A percentile compares a stretch with the other conserved stretches of the same genome.
Evolutionary conservation across 106 monocot species (phyloP).

Genomic region (Posidonia australis): DNA sequence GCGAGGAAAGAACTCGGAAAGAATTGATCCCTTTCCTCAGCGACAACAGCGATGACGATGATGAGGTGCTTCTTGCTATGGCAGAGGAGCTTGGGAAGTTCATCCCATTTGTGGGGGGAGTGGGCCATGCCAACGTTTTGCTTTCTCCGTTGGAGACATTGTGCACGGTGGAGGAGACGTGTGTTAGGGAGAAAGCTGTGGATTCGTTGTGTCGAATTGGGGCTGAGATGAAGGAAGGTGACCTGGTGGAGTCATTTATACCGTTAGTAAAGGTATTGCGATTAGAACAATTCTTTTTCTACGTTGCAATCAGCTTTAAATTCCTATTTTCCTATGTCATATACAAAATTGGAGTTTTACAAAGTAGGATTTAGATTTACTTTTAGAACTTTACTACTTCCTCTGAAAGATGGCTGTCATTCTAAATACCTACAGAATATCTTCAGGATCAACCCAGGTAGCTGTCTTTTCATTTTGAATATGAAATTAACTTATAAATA

Average conservation of each 20-base stretch:
- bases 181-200: constrained; percentile 4
- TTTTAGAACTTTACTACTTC: too few species aligned
- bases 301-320: too few species aligned
- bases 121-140: constrained; percentile 1
- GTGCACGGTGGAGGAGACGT: constrained; percentile 2
- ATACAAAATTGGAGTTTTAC: too few species aligned
- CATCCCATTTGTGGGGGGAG: constrained; percentile 7
- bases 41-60: constrained; percentile 87
- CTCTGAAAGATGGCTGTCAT: too few species aligned
- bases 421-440: too few species aligned
- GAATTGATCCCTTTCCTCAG: constrained; percentile 78
- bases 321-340: too few species aligned
- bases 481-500: not conserved
- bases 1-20: constrained; percentile 79
- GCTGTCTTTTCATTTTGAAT: too few species aligned
- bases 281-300: not conserved
- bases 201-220: constrained; percentile 3
- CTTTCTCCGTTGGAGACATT: constrained; percentile 1
- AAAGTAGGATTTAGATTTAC: too few species aligned
- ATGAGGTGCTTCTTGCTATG: constrained; percentile 90
- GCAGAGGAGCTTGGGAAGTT: constrained; percentile 70
- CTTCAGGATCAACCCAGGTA: too few species aligned
- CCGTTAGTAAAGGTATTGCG: constrained; percentile 1
- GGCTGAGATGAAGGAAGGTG: constrained; percentile 6
- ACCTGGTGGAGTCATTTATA: not conserved